phyloP scores from a whole-genome alignment of 768 basidiomycete species.

The Trametes cingulata region DNA sequence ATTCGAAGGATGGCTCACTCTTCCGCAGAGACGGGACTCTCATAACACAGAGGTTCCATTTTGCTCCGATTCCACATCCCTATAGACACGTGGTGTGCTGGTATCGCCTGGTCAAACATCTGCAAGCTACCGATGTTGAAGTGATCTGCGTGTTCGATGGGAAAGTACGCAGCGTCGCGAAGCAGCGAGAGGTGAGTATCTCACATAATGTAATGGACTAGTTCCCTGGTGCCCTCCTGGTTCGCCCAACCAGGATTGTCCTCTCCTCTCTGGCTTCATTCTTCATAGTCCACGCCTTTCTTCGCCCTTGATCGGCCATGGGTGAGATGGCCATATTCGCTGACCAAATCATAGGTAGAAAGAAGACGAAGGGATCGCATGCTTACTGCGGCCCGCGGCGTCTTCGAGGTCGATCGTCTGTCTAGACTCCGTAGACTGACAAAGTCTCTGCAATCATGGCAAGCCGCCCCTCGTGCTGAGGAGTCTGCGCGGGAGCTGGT shows the following conservation, averaged over 20 bases:
- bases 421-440: conserved; percentile 47
- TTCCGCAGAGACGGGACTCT: conserved; percentile 76
- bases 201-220: neutral
- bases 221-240: too few species aligned
- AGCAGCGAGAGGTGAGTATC: conserved; percentile 62
- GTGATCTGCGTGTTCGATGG: conserved; percentile 85
- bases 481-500: conserved; percentile 30
- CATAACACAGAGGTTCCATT: conserved; percentile 81
- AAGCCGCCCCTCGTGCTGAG: conserved; percentile 4
- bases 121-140: conserved; percentile 54
- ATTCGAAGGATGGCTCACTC: conserved; percentile 12
- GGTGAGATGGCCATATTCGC: neutral
- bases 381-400: conserved; percentile 50
- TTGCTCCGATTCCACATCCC: conserved; percentile 60
- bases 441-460: conserved; percentile 23
- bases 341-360: conserved; percentile 43
- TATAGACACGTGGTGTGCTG: conserved; percentile 77
- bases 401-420: conserved; percentile 59
- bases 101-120: conserved; percentile 68
- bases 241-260: too few species aligned
- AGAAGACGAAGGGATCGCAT: conserved; percentile 54
- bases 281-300: too few species aligned
- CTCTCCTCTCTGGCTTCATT: too few species aligned
- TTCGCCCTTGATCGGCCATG: neutral
- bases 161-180: conserved; percentile 62